Percentiles rank a stretch among this genome's conserved stretches.
phyloP scores from a whole-genome alignment of 1,284 basidiomycete species.

The Microbotryum lychnidis-dioicae region DNA sequence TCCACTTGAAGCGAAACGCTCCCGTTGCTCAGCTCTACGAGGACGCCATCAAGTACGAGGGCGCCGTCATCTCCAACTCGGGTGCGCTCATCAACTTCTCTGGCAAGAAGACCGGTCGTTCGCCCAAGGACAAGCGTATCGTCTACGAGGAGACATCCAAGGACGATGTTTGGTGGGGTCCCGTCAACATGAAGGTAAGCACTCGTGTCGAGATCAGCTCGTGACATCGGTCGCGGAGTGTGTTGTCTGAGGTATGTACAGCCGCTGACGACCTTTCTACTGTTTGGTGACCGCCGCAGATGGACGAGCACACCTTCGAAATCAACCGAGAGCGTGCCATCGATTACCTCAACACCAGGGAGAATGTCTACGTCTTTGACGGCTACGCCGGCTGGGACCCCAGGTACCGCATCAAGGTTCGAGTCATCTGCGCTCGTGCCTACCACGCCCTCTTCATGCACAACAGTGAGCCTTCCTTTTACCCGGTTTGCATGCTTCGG shows the following conservation, averaged over 20 bases:
- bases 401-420: conserved; percentile 99
- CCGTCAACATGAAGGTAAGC: conserved; percentile 76
- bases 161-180: conserved; percentile 99
- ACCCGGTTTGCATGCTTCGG: conserved; percentile 9
- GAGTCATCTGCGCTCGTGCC: conserved; percentile 94
- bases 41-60: conserved; percentile 95
- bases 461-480: conserved; percentile 49
- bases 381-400: conserved; percentile 66
- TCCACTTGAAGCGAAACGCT: conserved; percentile 80
- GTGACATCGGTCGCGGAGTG: no score
- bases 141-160: conserved; percentile 96
- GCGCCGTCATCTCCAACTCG: conserved; percentile 90
- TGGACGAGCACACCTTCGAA: conserved; percentile 78
- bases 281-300: conserved; percentile 16
- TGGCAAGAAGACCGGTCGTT: conserved; percentile 97
- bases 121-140: conserved; percentile 99
- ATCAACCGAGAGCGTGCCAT: conserved; percentile 99
- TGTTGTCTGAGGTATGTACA: no score
- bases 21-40: conserved; percentile 89
- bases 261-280: no score
- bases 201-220: conserved; percentile 37
- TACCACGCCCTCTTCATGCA: conserved; percentile 99
- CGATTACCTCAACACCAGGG: conserved; percentile 97
- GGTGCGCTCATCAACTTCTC: conserved; percentile 99
- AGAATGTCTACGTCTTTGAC: conserved; percentile 81